A percentile compares a stretch with the other conserved stretches of the same genome.
Evolutionary conservation across 2,329 filamentous ascomycete genomes (phyloP).

Genomic region (Penicillium psychrosexuale): DNA sequence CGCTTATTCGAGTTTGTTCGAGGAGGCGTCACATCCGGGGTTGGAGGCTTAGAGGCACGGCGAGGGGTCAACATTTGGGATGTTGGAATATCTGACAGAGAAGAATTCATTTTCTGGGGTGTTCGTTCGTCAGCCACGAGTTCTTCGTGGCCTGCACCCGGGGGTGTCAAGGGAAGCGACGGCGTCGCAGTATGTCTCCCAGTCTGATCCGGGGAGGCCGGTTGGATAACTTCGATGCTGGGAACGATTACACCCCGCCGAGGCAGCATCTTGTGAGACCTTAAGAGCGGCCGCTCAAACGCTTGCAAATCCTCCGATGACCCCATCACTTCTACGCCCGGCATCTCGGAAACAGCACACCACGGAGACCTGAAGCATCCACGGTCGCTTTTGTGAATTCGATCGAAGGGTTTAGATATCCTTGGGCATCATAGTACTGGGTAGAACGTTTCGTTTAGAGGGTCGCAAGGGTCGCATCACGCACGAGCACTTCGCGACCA

Average conservation of each 20-base stretch:
- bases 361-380: neutral
- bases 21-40: constrained; percentile 72
- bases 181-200: constrained; percentile 26
- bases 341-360: constrained; percentile 26
- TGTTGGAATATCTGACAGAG: constrained; percentile 21
- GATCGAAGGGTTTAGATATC: neutral
- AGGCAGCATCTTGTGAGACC: constrained; percentile 43
- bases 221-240: constrained; percentile 22
- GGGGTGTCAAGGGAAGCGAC: constrained; percentile 40
- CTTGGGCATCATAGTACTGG: constrained; percentile 5
- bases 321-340: constrained; percentile 29
- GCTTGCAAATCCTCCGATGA: constrained; percentile 26
- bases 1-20: constrained; percentile 40
- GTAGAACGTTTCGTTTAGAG: neutral
- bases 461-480: constrained; percentile 16
- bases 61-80: constrained; percentile 54
- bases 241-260: constrained; percentile 32
- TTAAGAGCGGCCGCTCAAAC: constrained; percentile 33
- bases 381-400: constrained; percentile 3
- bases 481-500: constrained; percentile 6
- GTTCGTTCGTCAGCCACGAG: constrained; percentile 17
- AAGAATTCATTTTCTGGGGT: constrained; percentile 26
- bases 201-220: constrained; percentile 25
- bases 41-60: constrained; percentile 66
- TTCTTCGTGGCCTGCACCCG: constrained; percentile 29